Percentiles rank a stretch among this genome's conserved stretches.
phyloP scores from a whole-genome alignment of 257 asterid genomes.

The Solanum bukasovii region DNA sequence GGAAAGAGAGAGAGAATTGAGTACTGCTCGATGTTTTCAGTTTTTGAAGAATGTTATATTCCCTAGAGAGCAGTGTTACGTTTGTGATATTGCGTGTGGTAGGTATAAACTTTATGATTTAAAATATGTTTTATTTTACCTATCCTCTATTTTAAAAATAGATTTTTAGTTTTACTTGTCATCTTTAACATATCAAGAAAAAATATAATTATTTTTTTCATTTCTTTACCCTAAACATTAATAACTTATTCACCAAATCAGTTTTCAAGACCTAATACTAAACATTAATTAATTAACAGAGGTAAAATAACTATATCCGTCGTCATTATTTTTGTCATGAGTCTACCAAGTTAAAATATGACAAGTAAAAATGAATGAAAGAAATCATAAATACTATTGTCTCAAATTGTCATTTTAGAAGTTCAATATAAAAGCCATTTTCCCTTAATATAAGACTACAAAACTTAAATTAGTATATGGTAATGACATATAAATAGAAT shows the following conservation, averaged over 20 bases:
- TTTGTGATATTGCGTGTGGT: background rate
- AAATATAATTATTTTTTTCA: no score
- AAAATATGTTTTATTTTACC: no score
- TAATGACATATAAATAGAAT: background rate
- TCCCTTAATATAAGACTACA: background rate
- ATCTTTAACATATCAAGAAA: no score
- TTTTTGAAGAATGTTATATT: slow-evolving; percentile 4
- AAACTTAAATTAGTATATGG: background rate
- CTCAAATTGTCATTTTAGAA: background rate
- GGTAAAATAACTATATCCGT: no score
- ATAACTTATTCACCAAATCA: background rate
- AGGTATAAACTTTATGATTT: background rate
- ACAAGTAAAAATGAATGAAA: no score
- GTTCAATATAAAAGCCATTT: background rate
- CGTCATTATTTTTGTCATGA: no score
- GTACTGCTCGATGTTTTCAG: background rate
- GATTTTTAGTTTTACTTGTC: no score
- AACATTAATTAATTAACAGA: no score
- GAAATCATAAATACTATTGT: background rate
- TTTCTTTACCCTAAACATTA: no score
- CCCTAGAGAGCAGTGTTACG: background rate
- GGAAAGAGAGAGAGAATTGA: background rate
- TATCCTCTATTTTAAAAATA: no score
- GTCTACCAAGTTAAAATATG: no score
- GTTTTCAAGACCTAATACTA: background rate